Evolutionary conservation across 2,329 filamentous ascomycete species (phyloP), one percentile per base, ranked within the genome.

Genomic region (Mollisiaceae sp.): DNA sequence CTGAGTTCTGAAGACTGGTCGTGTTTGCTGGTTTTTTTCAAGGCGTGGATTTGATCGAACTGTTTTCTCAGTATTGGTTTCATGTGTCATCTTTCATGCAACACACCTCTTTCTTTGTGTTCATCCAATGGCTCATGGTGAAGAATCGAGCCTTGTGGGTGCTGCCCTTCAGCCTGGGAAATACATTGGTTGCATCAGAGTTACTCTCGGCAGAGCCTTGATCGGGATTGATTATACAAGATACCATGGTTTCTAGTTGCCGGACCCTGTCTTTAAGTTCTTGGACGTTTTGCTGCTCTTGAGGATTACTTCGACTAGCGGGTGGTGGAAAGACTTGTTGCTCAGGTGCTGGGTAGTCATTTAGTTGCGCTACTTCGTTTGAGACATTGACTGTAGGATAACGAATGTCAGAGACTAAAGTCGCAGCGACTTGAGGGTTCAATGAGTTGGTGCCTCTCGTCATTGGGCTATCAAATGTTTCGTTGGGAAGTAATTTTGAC

Each of bases 41-140:
- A 54, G 4, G 62, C 35, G 20, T 36, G 45, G 35, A 71, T 62
- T 20, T 62, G 61, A n/a, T 69, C 65, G 38, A 69, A 71, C 67
- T 70, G 45, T 39, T 36, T 32, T 32, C 27, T 32, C 27, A 32
- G 27, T 32, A 6, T 32, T 32, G 3, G 3, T 32, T 32, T 32
- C 27, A 32, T 3, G 6, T 32, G 3, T 3, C 3, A 59, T 8
- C 14, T 20, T 4, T 22, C 62, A 15, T 65, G 14, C n/a, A 14
- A 41, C 15, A 15, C 20, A 66, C 67, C 52, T 68, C 71, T 69
- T 52, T 65, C 59, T 52, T 64, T 1, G 69, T 69, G 47, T 69
- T 63, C 67, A 71, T 71, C 72, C 72, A 75, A 52, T 75, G 72
- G 54, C 66, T 72, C 32, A 66, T 66, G 12, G 71, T 72, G 58